phyloP scores from a whole-genome alignment of 2,329 filamentous ascomycete species.

The Sarocladium oryzae region DNA sequence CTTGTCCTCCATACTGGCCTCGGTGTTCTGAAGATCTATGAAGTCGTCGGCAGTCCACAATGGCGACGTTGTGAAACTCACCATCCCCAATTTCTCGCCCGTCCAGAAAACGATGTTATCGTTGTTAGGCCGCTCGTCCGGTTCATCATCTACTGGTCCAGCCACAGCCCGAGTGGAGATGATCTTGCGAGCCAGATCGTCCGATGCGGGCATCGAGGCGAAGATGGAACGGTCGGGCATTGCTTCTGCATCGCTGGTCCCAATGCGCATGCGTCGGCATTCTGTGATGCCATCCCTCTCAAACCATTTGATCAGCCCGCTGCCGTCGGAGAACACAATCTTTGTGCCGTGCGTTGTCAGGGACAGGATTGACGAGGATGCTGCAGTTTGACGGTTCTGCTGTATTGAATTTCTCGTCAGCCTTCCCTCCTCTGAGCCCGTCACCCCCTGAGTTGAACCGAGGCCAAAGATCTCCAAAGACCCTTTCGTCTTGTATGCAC shows the following conservation, averaged over 20 bases:
- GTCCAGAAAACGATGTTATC: conserved; percentile 83
- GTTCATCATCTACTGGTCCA: neutral
- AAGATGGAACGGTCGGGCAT: conserved; percentile 35
- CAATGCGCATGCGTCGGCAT: conserved; percentile 47
- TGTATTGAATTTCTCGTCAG: conserved; percentile 33
- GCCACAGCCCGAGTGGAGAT: conserved; percentile 47
- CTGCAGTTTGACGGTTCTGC: conserved; percentile 79
- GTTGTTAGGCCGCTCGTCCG: conserved; percentile 33
- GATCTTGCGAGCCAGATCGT: conserved; percentile 76
- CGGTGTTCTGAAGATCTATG: neutral
- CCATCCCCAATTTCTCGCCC: conserved; percentile 71
- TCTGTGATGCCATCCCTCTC: conserved; percentile 73
- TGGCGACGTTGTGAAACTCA: conserved; percentile 52
- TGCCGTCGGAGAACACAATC: conserved; percentile 76
- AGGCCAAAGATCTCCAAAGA: conserved; percentile 81
- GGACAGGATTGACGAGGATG: conserved; percentile 72
- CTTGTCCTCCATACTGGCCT: conserved; percentile 34
- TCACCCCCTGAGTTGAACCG: conserved; percentile 17
- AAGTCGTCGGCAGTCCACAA: conserved; percentile 25
- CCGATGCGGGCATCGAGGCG: conserved; percentile 45
- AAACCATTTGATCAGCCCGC: conserved; percentile 83
- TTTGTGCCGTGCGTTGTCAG: conserved; percentile 76
- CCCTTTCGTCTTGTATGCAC: conserved; percentile 87
- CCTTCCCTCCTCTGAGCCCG: conserved; percentile 19
- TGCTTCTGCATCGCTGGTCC: conserved; percentile 41